Evolutionary conservation across 352 stramenopile genomes (phyloP), one percentile per base, ranked within the genome.

Genomic region (Pythium scleroteichum): DNA sequence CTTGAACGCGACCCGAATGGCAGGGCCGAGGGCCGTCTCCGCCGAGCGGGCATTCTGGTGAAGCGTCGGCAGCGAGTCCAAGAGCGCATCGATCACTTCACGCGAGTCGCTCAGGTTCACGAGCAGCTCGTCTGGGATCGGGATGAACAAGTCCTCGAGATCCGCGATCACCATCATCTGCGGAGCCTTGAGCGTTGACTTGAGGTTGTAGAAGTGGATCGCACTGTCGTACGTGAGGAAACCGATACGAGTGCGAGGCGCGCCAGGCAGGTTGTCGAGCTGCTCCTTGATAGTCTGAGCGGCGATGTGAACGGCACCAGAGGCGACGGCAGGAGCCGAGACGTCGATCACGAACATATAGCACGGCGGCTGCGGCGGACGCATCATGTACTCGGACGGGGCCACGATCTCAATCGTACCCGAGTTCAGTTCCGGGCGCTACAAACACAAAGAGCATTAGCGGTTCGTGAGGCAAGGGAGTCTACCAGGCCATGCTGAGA

Each of bases 81-180:
- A 83, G 62, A 99, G 92, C 41, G 81, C 75, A 40, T 99, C 96
- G 17, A 99, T 79, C 12, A 98, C 78, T 12, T 94, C 78, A 35
- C 97, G 83, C 39, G 85, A 97, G 65, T 99, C 85, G 35, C 85
- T 90, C 51, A 99, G 71, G 76, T 99, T 99, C 12, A 99, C 97
- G 41, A 99, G 82, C 45, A 99, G 75, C 74, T 99, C 95, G 65
- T 99, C 97, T 13, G 87, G 87, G 44, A 96, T 94, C n/a, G 87
- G 87, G 52, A 94, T 94, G 72, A 96, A 96, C 1, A 94, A 77
- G 42, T 96, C 87, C 33, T 96, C 86, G 22, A 96, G 66, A 59
- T 96, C 87, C 26, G 87, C 79, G 46, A 96, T 77, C 26, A 96
- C 82, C 85, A 96, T 95, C 86, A 95, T 95, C 66, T 95, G 86